Percentiles rank a stretch among this genome's conserved stretches.
phyloP scores from a whole-genome alignment of 192 early-diverging fungal species.

The Linderina pennispora region DNA sequence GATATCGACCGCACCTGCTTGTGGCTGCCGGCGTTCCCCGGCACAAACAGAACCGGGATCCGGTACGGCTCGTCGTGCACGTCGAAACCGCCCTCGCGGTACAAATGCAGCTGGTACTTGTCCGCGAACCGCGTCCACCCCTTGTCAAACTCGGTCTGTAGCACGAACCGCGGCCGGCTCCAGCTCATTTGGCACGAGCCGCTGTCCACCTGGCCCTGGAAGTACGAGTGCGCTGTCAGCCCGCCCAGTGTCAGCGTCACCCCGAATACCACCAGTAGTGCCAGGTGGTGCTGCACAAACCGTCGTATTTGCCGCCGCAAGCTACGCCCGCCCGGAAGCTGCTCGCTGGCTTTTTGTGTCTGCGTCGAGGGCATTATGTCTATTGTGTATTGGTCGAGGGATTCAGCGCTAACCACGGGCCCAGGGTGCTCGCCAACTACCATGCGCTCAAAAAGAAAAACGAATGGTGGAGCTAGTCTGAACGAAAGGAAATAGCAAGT shows the following conservation, averaged over 20 bases:
- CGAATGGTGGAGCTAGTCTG: no score
- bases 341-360: no score
- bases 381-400: constrained; percentile 24
- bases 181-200: constrained; percentile 51
- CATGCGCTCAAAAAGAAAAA: constrained; percentile 17
- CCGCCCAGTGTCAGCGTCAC: constrained; percentile 9
- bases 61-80: constrained; percentile 49
- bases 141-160: constrained; percentile 33
- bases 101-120: constrained; percentile 75
- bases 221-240: constrained; percentile 53
- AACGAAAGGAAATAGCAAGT: no score
- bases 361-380: constrained; percentile 20
- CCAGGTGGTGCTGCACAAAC: no score
- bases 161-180: constrained; percentile 49
- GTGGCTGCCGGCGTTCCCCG: constrained; percentile 90
- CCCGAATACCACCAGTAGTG: constrained; percentile 5
- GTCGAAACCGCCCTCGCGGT: constrained; percentile 58
- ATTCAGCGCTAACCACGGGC: no score
- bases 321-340: no score
- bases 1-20: constrained; percentile 86
- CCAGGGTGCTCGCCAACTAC: constrained; percentile 10
- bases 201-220: constrained; percentile 55
- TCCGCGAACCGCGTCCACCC: constrained; percentile 52
- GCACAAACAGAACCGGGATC: constrained; percentile 89
- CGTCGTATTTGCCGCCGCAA: no score